phyloP scores from a whole-genome alignment of 805 yeast species.

The Wickerhamiella slavikovae region DNA sequence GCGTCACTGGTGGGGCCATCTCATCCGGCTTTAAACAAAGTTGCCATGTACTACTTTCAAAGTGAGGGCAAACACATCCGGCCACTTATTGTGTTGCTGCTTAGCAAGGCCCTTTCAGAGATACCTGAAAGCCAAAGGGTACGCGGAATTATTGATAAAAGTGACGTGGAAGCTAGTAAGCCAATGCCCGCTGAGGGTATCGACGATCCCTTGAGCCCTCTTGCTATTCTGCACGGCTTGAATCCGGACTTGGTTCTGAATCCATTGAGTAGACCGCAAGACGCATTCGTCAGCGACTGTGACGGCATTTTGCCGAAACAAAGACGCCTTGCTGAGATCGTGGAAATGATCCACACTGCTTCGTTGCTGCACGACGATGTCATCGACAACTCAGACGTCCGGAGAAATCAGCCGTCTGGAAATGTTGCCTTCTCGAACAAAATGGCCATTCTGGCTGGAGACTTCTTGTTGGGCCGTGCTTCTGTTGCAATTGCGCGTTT shows the following conservation, averaged over 20 bases:
- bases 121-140: conserved; percentile 54
- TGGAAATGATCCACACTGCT: conserved; percentile 97
- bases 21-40: conserved; percentile 80
- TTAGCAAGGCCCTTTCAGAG: conserved; percentile 55
- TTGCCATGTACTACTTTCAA: conserved; percentile 86
- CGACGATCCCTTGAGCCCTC: conserved; percentile 43
- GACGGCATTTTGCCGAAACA: conserved; percentile 86
- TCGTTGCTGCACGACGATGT: conserved; percentile 91
- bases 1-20: conserved; percentile 79
- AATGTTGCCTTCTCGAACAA: conserved; percentile 88
- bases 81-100: conserved; percentile 67
- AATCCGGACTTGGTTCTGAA: conserved; percentile 63
- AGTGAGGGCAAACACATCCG: conserved; percentile 92
- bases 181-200: conserved; percentile 15
- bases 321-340: conserved; percentile 87
- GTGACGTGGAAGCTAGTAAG: conserved; percentile 13
- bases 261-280: conserved; percentile 69
- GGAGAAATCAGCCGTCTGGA: conserved; percentile 82
- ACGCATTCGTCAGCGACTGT: conserved; percentile 38
- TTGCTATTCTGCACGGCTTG: conserved; percentile 70
- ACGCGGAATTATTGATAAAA: conserved; percentile 34
- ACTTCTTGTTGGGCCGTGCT: conserved; percentile 84
- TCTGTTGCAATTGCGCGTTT: conserved; percentile 87
- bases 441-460: conserved; percentile 96
- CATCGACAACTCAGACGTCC: conserved; percentile 65